Evolutionary conservation across 2,329 filamentous ascomycete genomes (phyloP).

Genomic region (Aureobasidium sp.): DNA sequence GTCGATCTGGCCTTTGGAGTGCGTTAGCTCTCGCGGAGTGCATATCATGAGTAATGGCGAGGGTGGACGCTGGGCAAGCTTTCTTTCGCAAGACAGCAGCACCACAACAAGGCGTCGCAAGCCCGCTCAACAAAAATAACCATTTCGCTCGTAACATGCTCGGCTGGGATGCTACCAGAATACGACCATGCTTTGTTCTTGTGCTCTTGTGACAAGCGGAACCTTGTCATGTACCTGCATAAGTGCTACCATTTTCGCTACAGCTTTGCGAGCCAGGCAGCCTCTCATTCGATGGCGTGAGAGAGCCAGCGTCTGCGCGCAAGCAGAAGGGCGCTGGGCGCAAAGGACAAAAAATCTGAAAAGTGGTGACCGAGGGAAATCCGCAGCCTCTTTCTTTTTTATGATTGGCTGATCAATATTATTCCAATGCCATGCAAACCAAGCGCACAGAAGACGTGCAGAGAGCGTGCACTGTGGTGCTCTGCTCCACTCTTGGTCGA

Average conservation of each 20-base stretch:
- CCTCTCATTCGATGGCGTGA: neutral
- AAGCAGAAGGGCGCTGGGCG: neutral
- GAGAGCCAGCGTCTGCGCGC: neutral
- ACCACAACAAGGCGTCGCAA: neutral
- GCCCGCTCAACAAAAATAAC: neutral
- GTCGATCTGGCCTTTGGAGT: neutral
- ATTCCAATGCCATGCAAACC: neutral
- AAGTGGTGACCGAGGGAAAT: neutral
- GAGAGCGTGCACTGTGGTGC: neutral
- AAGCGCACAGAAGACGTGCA: neutral
- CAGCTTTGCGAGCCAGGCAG: neutral
- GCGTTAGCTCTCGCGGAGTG: slow-evolving; percentile 2
- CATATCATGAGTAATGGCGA: slow-evolving; percentile 1
- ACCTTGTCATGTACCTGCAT: slow-evolving; percentile 5
- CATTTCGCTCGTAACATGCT: neutral
- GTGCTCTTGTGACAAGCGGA: neutral
- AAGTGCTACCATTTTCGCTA: neutral
- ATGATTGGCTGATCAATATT: neutral
- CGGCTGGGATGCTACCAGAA: neutral
- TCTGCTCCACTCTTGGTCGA: slow-evolving; percentile 1
- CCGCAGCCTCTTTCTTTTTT: neutral
- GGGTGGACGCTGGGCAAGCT: neutral
- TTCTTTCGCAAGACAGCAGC: neutral
- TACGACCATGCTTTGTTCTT: neutral
- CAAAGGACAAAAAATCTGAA: neutral